phyloP scores from a whole-genome alignment of 306 rosid genomes.

The Quercus wislizeni region DNA sequence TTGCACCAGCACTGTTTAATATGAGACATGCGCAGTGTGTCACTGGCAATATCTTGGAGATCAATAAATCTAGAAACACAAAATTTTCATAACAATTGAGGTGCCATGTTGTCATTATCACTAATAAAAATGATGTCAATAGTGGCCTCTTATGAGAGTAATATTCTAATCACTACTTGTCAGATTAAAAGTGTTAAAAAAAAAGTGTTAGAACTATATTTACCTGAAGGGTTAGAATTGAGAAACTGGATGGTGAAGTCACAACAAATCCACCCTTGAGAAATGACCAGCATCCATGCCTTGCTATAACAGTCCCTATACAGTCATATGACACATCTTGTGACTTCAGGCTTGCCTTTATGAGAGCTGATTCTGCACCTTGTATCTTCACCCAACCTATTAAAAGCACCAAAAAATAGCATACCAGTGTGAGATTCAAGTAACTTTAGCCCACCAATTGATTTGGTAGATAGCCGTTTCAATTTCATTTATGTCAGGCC shows the following conservation, averaged over 20 bases:
- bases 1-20: too few species aligned
- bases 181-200: neutral
- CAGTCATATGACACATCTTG: constrained; percentile 41
- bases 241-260: constrained; percentile 34
- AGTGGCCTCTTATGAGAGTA: too few species aligned
- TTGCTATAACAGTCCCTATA: constrained; percentile 74
- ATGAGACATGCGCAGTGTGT: too few species aligned
- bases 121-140: too few species aligned
- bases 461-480: neutral
- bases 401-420: neutral
- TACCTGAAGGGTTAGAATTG: constrained; percentile 64
- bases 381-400: constrained; percentile 72
- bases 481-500: too few species aligned
- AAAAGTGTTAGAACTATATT: neutral
- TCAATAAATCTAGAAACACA: too few species aligned
- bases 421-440: neutral
- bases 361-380: constrained; percentile 44
- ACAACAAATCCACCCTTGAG: constrained; percentile 91
- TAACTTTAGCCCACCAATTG: neutral
- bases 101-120: too few species aligned
- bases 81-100: too few species aligned
- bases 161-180: too few species aligned
- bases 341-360: constrained; percentile 56
- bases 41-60: too few species aligned
- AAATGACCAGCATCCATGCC: constrained; percentile 86